Base-by-base conservation (phyloP, 78 protist species). In the Chrysochromulina tobinii region DNA sequence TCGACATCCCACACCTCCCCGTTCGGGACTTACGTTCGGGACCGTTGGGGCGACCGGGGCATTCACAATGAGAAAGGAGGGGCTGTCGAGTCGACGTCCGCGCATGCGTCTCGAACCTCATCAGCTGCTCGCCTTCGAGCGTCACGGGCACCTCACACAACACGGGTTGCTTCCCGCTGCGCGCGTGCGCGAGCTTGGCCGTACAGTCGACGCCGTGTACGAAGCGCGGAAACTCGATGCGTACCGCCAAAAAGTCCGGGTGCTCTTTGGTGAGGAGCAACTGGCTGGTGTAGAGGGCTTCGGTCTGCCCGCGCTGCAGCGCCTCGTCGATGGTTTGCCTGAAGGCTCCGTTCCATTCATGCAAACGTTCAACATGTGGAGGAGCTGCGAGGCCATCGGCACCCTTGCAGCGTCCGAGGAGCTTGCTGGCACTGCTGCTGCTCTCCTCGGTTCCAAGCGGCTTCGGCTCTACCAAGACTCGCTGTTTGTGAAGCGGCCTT, bases 351-450 rank as follows among this genome's bases (percentile, higher is more conserved):
- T 79, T 7, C 87, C 87, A 9, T 79, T 79, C 38, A 0, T 79
- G 58, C 87, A 79, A 64, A 27, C 2, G 64, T 79, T 79, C 87
- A 79, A 79, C 51, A 15, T 79, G 27, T 55, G 61, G 66, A 61
- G 87, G 50, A 9, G 1, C 53, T 55, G n/a, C 27, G 23, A 7
- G 9, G 64, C 3, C 15, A 64, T 79, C 87, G 14, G 3, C 51
- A 4, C 6, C 64, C 64, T 54, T 14, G 17, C 4, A 50, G n/a
- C 48, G 48, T 79, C 87, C 50, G 64, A 27, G 27, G 25, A 2
- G 66, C 87, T 79, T 64, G 87, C 87, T 20, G 59, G 66, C 48
- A 23, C 38, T 50, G 87, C 87, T 20, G 87, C 87, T 18, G 15
- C 3, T 5, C 87, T 79, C 25, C 87, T 79, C 2, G 87, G 87